phyloP scores from a whole-genome alignment of 1,284 basidiomycete genomes.

The Cryptococcus hybrid region DNA sequence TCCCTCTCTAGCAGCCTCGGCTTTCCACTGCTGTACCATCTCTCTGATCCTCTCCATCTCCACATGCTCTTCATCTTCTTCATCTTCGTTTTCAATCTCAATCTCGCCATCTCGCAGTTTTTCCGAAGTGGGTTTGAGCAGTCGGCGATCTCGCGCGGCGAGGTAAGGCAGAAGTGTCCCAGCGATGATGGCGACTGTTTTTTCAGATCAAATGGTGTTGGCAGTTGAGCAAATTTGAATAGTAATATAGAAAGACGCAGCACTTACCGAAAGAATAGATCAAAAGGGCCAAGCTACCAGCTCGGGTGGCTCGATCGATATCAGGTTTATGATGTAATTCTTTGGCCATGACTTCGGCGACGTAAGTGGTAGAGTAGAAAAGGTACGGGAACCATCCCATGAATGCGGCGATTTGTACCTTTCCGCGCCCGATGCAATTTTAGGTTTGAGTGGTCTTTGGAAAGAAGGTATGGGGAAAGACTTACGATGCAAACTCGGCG shows the following conservation, averaged over 20 bases:
- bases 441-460: neutral
- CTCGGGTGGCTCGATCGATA: slow-evolving; percentile 74
- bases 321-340: slow-evolving; percentile 70
- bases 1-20: slow-evolving; percentile 70
- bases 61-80: slow-evolving; percentile 65
- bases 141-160: slow-evolving; percentile 69
- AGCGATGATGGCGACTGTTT: slow-evolving; percentile 73
- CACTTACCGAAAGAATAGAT: slow-evolving; percentile 77
- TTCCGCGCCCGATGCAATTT: neutral
- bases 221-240: neutral
- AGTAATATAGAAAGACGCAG: neutral
- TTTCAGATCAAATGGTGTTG: neutral
- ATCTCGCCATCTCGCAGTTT: slow-evolving; percentile 37
- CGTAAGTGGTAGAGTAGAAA: slow-evolving; percentile 92
- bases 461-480: neutral
- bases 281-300: slow-evolving; percentile 84
- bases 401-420: slow-evolving; percentile 53
- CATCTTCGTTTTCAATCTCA: slow-evolving; percentile 50
- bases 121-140: slow-evolving; percentile 59
- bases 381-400: slow-evolving; percentile 83
- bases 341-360: slow-evolving; percentile 85
- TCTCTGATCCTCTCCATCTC: slow-evolving; percentile 66
- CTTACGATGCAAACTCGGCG: slow-evolving; percentile 80
- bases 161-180: slow-evolving; percentile 81
- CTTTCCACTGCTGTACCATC: slow-evolving; percentile 75